These are phyloP conservation scores for Chlamydomonas eustigma DNA, from an alignment of 139 green algal genomes.

Conservation along the genomic window DNA sequence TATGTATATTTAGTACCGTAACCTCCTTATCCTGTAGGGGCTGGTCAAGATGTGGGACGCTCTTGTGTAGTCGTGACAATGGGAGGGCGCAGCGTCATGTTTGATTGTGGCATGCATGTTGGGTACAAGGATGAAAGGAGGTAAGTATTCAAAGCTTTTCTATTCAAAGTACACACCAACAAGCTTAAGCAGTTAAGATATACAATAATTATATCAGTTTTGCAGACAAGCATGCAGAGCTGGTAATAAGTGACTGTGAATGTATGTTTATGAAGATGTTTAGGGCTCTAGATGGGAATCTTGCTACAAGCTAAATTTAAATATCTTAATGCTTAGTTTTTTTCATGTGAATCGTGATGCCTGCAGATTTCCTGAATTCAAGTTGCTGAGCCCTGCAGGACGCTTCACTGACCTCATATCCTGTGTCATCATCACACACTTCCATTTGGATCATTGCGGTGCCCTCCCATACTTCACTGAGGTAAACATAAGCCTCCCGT, in stretches of 20 bases:
- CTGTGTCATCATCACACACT: constrained; percentile 64
- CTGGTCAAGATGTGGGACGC: constrained; percentile 50
- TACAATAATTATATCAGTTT: too few species aligned
- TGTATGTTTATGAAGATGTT: too few species aligned
- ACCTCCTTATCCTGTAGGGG: constrained; percentile 3
- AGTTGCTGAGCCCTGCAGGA: constrained; percentile 23
- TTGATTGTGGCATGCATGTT: constrained; percentile 68
- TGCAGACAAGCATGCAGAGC: too few species aligned
- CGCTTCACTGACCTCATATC: constrained; percentile 39
- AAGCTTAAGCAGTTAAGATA: too few species aligned
- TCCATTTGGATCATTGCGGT: constrained; percentile 65
- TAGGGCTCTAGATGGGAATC: too few species aligned
- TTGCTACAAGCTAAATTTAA: too few species aligned
- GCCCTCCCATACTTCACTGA: constrained; percentile 66
- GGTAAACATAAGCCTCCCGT: too few species aligned
- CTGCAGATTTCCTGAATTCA: constrained; percentile 44
- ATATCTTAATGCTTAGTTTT: too few species aligned
- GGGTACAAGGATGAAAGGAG: constrained; percentile 33
- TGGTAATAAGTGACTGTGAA: too few species aligned
- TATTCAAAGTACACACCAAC: too few species aligned
- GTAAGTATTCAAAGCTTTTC: too few species aligned
- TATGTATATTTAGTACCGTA: too few species aligned
- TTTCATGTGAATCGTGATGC: neutral
- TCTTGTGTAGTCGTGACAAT: constrained; percentile 41
- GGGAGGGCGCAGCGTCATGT: constrained; percentile 51